phyloP scores from a whole-genome alignment of 2,329 filamentous ascomycete species.

The Fusarium nodosum region DNA sequence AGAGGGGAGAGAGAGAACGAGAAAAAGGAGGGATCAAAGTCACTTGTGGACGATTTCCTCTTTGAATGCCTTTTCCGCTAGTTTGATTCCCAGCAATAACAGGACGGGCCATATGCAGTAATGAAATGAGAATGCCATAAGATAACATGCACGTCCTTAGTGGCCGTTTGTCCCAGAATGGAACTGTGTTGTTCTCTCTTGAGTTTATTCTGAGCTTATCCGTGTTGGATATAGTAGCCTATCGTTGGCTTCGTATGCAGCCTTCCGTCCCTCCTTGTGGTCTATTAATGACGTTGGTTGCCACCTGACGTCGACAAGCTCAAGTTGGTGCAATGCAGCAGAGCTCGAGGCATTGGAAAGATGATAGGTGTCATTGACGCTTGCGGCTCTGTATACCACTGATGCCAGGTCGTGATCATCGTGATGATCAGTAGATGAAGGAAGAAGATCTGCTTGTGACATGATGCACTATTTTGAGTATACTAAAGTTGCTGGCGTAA shows the following conservation, averaged over 20 bases:
- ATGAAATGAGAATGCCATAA: constrained; percentile 44
- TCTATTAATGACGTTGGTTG: constrained; percentile 38
- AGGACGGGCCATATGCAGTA: constrained; percentile 40
- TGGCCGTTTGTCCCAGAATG: constrained; percentile 2
- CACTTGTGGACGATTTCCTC: constrained; percentile 19
- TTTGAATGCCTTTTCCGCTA: constrained; percentile 27
- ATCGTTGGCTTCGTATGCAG: constrained; percentile 20
- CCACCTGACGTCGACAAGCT: constrained; percentile 25
- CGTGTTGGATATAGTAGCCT: constrained; percentile 16
- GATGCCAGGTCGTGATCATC: constrained; percentile 14
- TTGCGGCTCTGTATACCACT: constrained; percentile 4
- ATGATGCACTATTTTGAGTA: neutral
- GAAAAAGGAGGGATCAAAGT: constrained; percentile 20
- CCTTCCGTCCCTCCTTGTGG: constrained; percentile 5
- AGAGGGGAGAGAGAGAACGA: neutral
- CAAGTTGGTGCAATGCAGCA: neutral
- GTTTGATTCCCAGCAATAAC: constrained; percentile 38
- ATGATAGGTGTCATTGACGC: neutral
- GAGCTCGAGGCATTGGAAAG: neutral
- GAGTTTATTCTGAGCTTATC: constrained; percentile 24
- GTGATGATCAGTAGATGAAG: constrained; percentile 1
- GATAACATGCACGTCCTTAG: constrained; percentile 1
- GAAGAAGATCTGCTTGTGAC: neutral
- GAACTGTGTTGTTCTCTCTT: constrained; percentile 16
- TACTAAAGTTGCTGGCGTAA: neutral